phyloP scores from a whole-genome alignment of 2,329 filamentous ascomycete species.

The Claviceps sp. region DNA sequence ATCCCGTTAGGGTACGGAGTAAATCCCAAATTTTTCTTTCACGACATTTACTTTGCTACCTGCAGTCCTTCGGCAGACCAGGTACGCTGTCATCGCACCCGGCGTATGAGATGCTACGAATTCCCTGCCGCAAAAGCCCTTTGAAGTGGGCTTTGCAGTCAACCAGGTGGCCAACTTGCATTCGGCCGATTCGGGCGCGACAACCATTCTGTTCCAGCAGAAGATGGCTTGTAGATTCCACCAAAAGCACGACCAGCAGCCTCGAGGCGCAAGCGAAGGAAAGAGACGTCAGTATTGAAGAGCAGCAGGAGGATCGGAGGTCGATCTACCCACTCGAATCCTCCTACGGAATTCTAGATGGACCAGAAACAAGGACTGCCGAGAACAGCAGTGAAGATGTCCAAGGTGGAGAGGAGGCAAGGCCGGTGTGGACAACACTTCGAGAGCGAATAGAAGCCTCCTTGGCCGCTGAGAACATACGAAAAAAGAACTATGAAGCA shows the following conservation, averaged over 20 bases:
- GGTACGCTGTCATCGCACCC: not conserved
- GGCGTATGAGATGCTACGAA: slow-evolving; percentile 17
- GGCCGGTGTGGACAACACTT: slow-evolving; percentile 17
- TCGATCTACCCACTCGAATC: not conserved
- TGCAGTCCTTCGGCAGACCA: not conserved
- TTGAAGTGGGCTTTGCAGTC: slow-evolving; percentile 4
- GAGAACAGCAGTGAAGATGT: not conserved
- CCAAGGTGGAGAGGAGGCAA: slow-evolving; percentile 2
- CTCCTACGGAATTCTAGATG: not conserved
- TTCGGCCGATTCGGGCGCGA: not conserved
- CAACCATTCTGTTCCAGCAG: slow-evolving; percentile 1
- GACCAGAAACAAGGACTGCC: not conserved
- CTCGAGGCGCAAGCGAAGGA: not conserved
- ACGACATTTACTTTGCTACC: not conserved
- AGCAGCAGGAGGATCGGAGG: not conserved
- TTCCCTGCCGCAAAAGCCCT: slow-evolving; percentile 9
- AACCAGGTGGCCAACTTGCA: not conserved
- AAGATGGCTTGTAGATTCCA: not conserved
- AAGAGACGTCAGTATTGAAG: not conserved
- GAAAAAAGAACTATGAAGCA: not conserved
- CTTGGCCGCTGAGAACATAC: not conserved
- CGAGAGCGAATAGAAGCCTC: slow-evolving; percentile 13
- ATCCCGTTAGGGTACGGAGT: too few species aligned
- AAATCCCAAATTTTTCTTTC: too few species aligned
- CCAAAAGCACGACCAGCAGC: not conserved